These are phyloP conservation scores for Kazachstania sp. DNA, from an alignment of 1,139 yeast genomes.

Conservation along the genomic window DNA sequence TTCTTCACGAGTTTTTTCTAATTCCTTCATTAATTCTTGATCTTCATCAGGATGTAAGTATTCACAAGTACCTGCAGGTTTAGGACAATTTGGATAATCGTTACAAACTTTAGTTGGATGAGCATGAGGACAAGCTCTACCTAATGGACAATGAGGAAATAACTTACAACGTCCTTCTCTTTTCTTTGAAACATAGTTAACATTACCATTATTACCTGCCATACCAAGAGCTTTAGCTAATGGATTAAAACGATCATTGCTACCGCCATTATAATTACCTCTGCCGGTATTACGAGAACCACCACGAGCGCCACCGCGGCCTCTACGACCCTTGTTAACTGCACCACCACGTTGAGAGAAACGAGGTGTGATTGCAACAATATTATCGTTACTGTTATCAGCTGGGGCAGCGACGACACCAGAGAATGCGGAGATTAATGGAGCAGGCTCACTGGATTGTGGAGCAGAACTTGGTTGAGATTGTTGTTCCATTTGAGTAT, in stretches of 20 bases:
- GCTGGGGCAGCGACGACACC: conserved; percentile 22
- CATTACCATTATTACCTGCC: conserved; percentile 13
- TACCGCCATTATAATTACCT: conserved; percentile 13
- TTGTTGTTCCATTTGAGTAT: conserved; percentile 9
- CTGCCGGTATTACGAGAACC: conserved; percentile 20
- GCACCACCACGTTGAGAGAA: conserved; percentile 20
- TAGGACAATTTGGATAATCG: conserved; percentile 71
- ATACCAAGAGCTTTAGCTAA: conserved; percentile 30
- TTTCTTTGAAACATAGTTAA: conserved; percentile 28
- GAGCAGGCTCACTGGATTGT: conserved; percentile 4
- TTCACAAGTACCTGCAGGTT: conserved; percentile 74
- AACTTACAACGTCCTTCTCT: conserved; percentile 63
- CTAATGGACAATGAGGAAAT: conserved; percentile 66
- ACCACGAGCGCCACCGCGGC: conserved; percentile 19
- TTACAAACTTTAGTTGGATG: conserved; percentile 76
- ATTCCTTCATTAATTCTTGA: conserved; percentile 56
- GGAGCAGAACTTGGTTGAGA: conserved; percentile 3
- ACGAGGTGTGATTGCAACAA: conserved; percentile 14
- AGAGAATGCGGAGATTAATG: conserved; percentile 24
- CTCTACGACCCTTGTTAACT: conserved; percentile 20
- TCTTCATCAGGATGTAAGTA: conserved; percentile 81
- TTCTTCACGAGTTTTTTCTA: conserved; percentile 50
- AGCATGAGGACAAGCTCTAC: conserved; percentile 58
- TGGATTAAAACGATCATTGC: conserved; percentile 28
- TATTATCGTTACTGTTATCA: conserved; percentile 5